These are phyloP conservation scores for Ophiostoma sp. DNA, from an alignment of 2,329 filamentous ascomycete species.

Conservation along the genomic window DNA sequence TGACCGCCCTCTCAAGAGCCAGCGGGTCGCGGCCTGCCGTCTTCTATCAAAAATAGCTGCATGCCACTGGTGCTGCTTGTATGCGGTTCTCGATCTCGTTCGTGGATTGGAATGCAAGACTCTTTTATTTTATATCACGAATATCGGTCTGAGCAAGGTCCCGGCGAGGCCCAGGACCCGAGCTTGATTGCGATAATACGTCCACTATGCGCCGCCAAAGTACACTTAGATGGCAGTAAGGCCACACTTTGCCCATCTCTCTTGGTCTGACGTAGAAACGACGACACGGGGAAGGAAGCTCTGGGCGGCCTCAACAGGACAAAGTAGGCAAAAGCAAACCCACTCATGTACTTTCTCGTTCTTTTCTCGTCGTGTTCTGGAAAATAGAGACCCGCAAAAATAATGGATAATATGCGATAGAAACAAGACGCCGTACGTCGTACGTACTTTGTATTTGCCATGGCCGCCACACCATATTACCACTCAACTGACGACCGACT, in stretches of 20 bases:
- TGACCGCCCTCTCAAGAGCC: neutral
- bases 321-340: neutral
- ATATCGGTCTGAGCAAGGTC: neutral
- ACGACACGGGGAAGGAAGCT: neutral
- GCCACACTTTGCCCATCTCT: neutral
- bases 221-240: neutral
- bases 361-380: neutral
- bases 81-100: neutral
- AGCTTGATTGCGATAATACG: neutral
- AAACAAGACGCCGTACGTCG: neutral
- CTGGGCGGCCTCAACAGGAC: neutral
- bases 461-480: neutral
- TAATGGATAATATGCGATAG: neutral
- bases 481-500: neutral
- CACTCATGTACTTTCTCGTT: neutral
- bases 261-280: neutral
- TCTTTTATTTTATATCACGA: neutral
- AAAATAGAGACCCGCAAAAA: neutral
- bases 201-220: neutral
- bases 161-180: constrained; percentile 2
- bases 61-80: neutral
- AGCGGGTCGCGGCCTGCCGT: constrained; percentile 1
- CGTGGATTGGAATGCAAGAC: neutral
- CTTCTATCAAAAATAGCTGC: neutral
- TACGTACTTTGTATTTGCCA: neutral